Conservation (phyloP, 768 basidiomycete species). For the Macrolepiota albuminosa region DNA sequence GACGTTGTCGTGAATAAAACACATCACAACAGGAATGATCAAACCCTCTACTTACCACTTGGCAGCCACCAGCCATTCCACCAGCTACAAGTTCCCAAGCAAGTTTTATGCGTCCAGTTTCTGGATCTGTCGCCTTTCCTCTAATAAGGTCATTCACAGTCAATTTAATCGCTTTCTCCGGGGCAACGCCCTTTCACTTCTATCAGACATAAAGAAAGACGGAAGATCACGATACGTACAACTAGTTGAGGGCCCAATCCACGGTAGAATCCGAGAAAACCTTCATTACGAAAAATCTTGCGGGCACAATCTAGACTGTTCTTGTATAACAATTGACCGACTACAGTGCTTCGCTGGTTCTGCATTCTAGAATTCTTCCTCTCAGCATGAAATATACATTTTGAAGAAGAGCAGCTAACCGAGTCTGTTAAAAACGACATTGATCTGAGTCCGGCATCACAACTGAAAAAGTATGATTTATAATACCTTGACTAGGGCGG, state of each 20-base stretch:
- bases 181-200: constrained; percentile 74
- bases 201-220: neutral
- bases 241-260: constrained; percentile 93
- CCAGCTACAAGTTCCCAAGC: constrained; percentile 91
- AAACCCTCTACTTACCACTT: constrained; percentile 70
- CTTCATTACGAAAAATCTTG: constrained; percentile 95
- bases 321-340: constrained; percentile 95
- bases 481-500: constrained; percentile 64
- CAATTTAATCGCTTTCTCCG: constrained; percentile 97
- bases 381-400: neutral
- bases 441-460: neutral
- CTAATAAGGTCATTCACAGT: constrained; percentile 94
- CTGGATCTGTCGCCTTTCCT: constrained; percentile 80
- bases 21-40: neutral
- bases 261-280: constrained; percentile 92
- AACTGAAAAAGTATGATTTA: neutral
- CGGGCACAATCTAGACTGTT: constrained; percentile 92
- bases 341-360: constrained; percentile 95
- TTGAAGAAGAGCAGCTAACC: constrained; percentile 33
- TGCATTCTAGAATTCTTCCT: constrained; percentile 63
- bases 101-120: constrained; percentile 92
- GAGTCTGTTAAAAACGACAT: constrained; percentile 37
- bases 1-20: constrained; percentile 9
- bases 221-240: constrained; percentile 36
- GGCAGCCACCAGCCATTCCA: constrained; percentile 91